Conservation (phyloP, 2,329 filamentous ascomycete genomes). For the Sphaerulina musiva region DNA sequence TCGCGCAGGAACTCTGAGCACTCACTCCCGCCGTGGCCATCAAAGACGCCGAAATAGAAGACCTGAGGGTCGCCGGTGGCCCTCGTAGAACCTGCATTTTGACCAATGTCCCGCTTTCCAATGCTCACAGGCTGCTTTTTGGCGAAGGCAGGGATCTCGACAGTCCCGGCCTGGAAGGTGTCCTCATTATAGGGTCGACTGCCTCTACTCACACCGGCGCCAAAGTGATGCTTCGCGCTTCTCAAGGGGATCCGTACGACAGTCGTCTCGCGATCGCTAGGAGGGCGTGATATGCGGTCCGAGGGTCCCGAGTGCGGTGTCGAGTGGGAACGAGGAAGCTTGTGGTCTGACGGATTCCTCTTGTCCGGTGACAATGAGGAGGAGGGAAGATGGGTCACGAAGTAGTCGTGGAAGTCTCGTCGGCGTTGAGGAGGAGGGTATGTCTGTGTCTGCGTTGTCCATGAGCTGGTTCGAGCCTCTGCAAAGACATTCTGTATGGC, state of each 20-base stretch:
- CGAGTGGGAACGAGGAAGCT: conserved; percentile 77
- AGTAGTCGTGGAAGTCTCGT: conserved; percentile 80
- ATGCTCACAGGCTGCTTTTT: conserved; percentile 66
- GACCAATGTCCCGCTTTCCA: conserved; percentile 28
- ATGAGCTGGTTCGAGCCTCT: conserved; percentile 11
- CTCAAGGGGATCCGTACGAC: conserved; percentile 90
- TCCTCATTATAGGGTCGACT: conserved; percentile 89
- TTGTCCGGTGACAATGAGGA: conserved; percentile 82
- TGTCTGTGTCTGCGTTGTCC: background rate
- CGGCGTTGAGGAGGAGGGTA: conserved; percentile 6
- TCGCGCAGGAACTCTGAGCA: conserved; percentile 83
- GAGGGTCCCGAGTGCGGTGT: conserved; percentile 58
- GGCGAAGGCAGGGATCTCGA: conserved; percentile 88
- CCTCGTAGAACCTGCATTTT: conserved; percentile 56
- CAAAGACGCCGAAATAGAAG: conserved; percentile 96
- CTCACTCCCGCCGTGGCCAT: conserved; percentile 85
- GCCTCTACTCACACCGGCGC: conserved; percentile 69
- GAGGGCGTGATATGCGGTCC: conserved; percentile 14
- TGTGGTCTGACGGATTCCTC: conserved; percentile 59
- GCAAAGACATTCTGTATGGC: conserved; percentile 27
- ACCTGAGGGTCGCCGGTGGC: conserved; percentile 86
- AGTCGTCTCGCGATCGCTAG: conserved; percentile 66
- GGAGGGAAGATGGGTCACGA: conserved; percentile 90
- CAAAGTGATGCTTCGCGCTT: conserved; percentile 94
- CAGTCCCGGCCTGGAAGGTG: conserved; percentile 85